These are phyloP conservation scores for Aspergillus hancockii DNA, from an alignment of 495 filamentous ascomycete genomes.

Conservation along the genomic window DNA sequence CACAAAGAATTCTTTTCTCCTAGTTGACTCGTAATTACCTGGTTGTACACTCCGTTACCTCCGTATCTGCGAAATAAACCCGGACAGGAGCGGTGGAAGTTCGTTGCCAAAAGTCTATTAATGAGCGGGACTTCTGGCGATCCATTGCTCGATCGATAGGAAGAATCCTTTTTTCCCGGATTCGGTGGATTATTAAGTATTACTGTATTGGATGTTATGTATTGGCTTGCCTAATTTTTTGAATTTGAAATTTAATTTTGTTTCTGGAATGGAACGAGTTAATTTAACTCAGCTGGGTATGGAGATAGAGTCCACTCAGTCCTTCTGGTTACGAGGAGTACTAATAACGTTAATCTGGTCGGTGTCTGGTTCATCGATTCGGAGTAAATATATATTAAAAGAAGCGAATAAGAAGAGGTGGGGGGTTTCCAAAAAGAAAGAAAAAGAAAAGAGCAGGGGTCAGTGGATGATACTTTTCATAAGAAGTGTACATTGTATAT, in stretches of 20 bases:
- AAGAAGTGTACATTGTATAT: not conserved
- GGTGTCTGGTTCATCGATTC: too few relatives aligned
- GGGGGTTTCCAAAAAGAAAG: too few relatives aligned
- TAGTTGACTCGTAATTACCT: not conserved
- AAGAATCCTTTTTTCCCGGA: not conserved
- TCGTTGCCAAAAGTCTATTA: slow-evolving; percentile 9
- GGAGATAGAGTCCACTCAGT: not conserved
- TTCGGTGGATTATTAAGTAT: not conserved
- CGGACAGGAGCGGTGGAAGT: slow-evolving; percentile 19
- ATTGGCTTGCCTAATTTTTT: not conserved
- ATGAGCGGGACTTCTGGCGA: slow-evolving; percentile 21
- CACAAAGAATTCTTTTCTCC: not conserved
- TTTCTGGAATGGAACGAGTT: not conserved
- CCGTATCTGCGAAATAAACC: slow-evolving; percentile 11
- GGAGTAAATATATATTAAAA: not conserved
- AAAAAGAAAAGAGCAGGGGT: not conserved
- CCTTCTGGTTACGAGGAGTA: not conserved
- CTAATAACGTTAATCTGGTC: too few relatives aligned
- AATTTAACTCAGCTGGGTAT: not conserved
- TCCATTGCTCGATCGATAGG: slow-evolving; percentile 22
- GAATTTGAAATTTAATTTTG: not conserved
- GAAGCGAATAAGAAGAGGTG: too few relatives aligned
- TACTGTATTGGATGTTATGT: not conserved
- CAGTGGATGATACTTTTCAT: not conserved
- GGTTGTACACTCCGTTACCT: not conserved